Conservation (phyloP, 441 rosid species). For the Erysimum cheiri region DNA sequence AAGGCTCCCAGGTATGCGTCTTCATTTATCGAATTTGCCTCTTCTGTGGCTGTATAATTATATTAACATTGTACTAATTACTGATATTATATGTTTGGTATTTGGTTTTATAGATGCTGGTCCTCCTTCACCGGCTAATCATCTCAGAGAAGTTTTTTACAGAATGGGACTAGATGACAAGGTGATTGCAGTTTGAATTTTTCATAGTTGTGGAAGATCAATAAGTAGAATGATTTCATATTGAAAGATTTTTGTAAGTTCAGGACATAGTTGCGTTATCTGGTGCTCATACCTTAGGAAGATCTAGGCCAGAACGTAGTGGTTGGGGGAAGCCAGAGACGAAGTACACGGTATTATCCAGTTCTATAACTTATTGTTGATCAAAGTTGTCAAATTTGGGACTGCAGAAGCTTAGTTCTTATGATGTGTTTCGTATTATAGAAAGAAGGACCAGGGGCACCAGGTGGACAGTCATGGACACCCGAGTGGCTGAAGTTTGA, state of each 20-base stretch:
- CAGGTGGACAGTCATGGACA: slow-evolving; percentile 99
- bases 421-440: slow-evolving; percentile 44
- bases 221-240: background rate
- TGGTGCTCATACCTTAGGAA: slow-evolving; percentile 96
- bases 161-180: slow-evolving; percentile 94
- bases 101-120: slow-evolving; percentile 66
- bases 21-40: background rate
- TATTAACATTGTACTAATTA: background rate
- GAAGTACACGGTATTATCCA: slow-evolving; percentile 75
- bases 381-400: too few species aligned
- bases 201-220: slow-evolving; percentile 8
- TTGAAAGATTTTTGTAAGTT: slow-evolving; percentile 18
- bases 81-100: background rate
- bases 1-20: slow-evolving; percentile 77
- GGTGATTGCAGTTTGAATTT: slow-evolving; percentile 48
- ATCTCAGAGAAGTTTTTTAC: slow-evolving; percentile 81
- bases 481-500: slow-evolving; percentile 93
- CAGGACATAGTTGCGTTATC: slow-evolving; percentile 97
- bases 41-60: background rate
- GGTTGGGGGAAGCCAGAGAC: slow-evolving; percentile 98
- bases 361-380: background rate
- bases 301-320: slow-evolving; percentile 98
- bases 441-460: slow-evolving; percentile 97
- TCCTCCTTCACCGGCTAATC: slow-evolving; percentile 85
- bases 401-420: slow-evolving; percentile 20